A percentile compares a stretch with the other conserved stretches of the same genome.
Evolutionary conservation across 1,284 basidiomycete species (phyloP).

Genomic region (Amylostereum areolatum): DNA sequence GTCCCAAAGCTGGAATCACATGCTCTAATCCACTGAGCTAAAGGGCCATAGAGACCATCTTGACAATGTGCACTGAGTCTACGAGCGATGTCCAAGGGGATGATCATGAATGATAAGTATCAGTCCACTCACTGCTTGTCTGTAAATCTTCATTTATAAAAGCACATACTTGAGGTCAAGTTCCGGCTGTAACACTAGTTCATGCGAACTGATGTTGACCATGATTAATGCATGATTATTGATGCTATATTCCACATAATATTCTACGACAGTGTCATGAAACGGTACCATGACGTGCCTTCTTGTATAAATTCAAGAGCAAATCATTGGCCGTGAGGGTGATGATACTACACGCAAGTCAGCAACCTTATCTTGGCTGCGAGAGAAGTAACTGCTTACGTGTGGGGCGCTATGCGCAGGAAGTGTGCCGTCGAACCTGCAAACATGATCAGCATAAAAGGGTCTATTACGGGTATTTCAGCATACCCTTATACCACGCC

Average conservation of each 20-base stretch:
- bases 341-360: conserved; percentile 51
- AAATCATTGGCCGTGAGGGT: conserved; percentile 86
- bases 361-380: background rate
- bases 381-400: conserved; percentile 39
- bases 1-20: background rate
- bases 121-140: background rate
- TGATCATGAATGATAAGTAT: background rate
- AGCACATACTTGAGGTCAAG: no score
- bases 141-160: no score
- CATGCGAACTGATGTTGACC: no score
- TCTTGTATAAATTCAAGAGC: conserved; percentile 71
- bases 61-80: background rate
- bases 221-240: no score
- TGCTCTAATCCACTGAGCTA: background rate
- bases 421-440: conserved; percentile 89
- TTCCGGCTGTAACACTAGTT: no score
- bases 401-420: conserved; percentile 88
- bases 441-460: background rate
- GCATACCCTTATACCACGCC: conserved; percentile 87
- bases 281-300: conserved; percentile 12
- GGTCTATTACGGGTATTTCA: background rate
- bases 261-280: background rate
- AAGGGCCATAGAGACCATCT: background rate
- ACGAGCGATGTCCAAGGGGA: background rate
- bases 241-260: no score